phyloP scores from a whole-genome alignment of 2,329 filamentous ascomycete species.

The Penicillium sp. region DNA sequence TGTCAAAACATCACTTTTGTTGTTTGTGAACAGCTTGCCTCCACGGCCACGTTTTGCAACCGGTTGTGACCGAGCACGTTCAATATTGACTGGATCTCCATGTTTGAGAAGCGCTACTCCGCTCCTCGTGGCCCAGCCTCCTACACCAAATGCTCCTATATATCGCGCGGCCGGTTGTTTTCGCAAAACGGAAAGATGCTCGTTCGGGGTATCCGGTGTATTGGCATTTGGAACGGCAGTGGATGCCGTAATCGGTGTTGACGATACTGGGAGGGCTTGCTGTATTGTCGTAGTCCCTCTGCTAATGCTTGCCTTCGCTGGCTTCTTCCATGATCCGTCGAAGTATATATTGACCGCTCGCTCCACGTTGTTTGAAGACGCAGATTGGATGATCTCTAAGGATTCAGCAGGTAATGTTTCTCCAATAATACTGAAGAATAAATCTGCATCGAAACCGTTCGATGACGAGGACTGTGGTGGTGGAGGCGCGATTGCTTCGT shows the following conservation, averaged over 20 bases:
- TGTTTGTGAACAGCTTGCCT: slow-evolving; percentile 54
- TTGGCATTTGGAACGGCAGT: neutral
- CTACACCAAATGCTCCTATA: slow-evolving; percentile 87
- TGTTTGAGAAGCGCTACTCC: slow-evolving; percentile 75
- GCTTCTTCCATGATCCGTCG: slow-evolving; percentile 63
- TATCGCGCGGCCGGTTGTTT: slow-evolving; percentile 66
- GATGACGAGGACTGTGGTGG: slow-evolving; percentile 4
- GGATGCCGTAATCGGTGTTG: neutral
- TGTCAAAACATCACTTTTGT: slow-evolving; percentile 82
- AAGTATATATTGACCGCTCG: slow-evolving; percentile 67
- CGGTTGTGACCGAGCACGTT: slow-evolving; percentile 76
- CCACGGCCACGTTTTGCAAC: slow-evolving; percentile 54
- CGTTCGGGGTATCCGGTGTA: slow-evolving; percentile 2
- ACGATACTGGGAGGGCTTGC: slow-evolving; percentile 13
- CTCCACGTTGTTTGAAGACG: slow-evolving; percentile 59
- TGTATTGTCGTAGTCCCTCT: slow-evolving; percentile 16
- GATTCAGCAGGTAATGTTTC: slow-evolving; percentile 51
- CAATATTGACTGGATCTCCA: slow-evolving; percentile 81
- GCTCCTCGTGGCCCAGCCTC: slow-evolving; percentile 88
- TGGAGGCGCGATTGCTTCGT: slow-evolving; percentile 4
- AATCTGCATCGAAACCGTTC: slow-evolving; percentile 57
- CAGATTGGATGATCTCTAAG: slow-evolving; percentile 53
- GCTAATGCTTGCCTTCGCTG: slow-evolving; percentile 13
- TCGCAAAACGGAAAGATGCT: slow-evolving; percentile 20
- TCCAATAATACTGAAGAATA: slow-evolving; percentile 63